Evolutionary conservation across 768 basidiomycete species (phyloP), one percentile per base, ranked within the genome.

Genomic region (Rhodotorula kratochvilovae): DNA sequence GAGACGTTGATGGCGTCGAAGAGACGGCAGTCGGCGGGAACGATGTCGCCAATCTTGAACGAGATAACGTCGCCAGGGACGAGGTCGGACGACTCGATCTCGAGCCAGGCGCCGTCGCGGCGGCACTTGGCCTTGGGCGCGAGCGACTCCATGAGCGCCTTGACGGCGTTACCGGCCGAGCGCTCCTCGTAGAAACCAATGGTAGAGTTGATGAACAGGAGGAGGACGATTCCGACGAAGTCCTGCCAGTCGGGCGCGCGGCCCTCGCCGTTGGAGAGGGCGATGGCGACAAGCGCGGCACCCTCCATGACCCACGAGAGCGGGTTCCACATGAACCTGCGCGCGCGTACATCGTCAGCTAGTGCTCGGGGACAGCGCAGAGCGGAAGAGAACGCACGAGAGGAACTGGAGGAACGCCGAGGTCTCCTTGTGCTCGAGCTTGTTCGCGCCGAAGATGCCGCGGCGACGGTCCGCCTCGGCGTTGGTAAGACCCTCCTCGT

Each of bases 301-400:
- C 89, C 92, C 82, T 98, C 95, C 95, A 98, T 98, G 82, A 98
- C 95, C 95, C 95, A 98, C 45, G 95, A 98, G 21, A 98, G 85
- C 55, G 95, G 95, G 83, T 98, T 98, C 95, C 95, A 98, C 95
- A 97, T 98, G 86, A 98, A 98, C 80, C 76, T 75, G 57, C 11
- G 16, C 33, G 33, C 8, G 36, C 1, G 56, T 0, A 10, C 15
- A 11, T 29, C n/a, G 61, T 59, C 23, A 71, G 65, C 42, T 1
- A 17, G 2, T 13, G 43, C 29, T n/a, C 21, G 29, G 27, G 13
- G 17, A 15, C 88, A 88, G 76, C 92, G 83, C 82, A 94, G 92
- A n/a, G 56, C 15, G 12, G 21, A 19, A 55, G n/a, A n/a, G n/a
- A n/a, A 76, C 77, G 65, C 55, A 78, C 76, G 69, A 71, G 58